Evolutionary conservation across 306 rosid species (phyloP).

Genomic region (Castanea crenata): DNA sequence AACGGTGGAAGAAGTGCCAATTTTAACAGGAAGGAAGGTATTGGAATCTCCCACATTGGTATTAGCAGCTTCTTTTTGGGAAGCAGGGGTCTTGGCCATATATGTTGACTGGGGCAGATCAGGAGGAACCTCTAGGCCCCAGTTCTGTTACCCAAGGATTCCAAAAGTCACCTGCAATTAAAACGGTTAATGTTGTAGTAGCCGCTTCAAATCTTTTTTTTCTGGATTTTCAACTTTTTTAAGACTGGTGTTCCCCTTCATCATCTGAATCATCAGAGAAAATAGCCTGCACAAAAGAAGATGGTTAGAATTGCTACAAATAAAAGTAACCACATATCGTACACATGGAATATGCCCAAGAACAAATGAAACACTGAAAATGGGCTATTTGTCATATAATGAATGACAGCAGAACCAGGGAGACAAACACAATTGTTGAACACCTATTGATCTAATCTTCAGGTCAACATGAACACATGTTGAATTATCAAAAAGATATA

Average conservation of each 20-base stretch:
- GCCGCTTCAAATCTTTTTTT: constrained; percentile 84
- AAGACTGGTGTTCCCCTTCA: constrained; percentile 52
- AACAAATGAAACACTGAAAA: constrained; percentile 18
- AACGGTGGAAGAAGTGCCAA: constrained; percentile 11
- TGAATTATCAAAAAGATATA: too few relatives aligned
- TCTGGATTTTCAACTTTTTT: constrained; percentile 59
- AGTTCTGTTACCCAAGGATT: constrained; percentile 96
- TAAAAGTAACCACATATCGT: neutral
- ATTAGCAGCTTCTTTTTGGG: constrained; percentile 39
- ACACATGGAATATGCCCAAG: neutral
- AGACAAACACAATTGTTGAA: neutral
- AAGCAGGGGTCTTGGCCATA: constrained; percentile 35
- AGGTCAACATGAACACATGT: too few relatives aligned
- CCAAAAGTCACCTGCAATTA: constrained; percentile 96
- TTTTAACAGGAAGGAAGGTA: constrained; percentile 26
- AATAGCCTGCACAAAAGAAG: constrained; percentile 62
- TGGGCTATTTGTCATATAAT: neutral
- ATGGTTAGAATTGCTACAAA: constrained; percentile 13
- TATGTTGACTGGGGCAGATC: constrained; percentile 51
- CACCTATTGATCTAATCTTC: neutral
- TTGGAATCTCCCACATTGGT: constrained; percentile 30
- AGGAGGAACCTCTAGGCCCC: constrained; percentile 93
- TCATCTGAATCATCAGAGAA: constrained; percentile 93
- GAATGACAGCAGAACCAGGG: neutral
- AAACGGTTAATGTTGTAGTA: constrained; percentile 73